Evolutionary conservation across 148 eudicot genomes (phyloP).

Genomic region (Limonium bicolor): DNA sequence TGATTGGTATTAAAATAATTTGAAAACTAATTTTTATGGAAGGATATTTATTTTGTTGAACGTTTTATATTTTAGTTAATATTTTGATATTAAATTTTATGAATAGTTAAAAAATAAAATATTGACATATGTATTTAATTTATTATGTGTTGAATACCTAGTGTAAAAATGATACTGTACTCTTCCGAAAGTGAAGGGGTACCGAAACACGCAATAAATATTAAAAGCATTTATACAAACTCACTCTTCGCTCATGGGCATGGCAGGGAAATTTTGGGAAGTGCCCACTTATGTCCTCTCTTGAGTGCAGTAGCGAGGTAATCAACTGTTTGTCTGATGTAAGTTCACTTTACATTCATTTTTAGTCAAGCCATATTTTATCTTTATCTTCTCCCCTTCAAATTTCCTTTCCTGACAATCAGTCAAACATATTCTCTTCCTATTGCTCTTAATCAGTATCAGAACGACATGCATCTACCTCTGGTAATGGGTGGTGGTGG

Average conservation of each 20-base stretch:
- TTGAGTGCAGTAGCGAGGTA: constrained; percentile 70
- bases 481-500: constrained; percentile 37
- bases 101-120: too few relatives aligned
- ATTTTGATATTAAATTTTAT: too few relatives aligned
- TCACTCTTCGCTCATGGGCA: too few relatives aligned
- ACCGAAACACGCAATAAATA: not conserved
- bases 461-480: constrained; percentile 56
- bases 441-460: constrained; percentile 30
- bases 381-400: constrained; percentile 2
- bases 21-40: too few relatives aligned
- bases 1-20: too few relatives aligned
- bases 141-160: not conserved
- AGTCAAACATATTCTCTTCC: not conserved
- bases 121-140: too few relatives aligned
- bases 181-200: too few relatives aligned
- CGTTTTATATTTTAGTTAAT: too few relatives aligned
- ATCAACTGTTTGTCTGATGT: not conserved
- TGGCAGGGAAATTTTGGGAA: constrained; percentile 42
- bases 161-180: not conserved
- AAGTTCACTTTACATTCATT: too few relatives aligned
- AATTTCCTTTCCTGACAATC: not conserved
- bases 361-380: too few relatives aligned
- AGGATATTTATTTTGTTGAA: too few relatives aligned
- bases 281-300: constrained; percentile 41
- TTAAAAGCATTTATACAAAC: not conserved